Conservation (phyloP, 768 basidiomycete genomes). For the Dentipellis sp. region DNA sequence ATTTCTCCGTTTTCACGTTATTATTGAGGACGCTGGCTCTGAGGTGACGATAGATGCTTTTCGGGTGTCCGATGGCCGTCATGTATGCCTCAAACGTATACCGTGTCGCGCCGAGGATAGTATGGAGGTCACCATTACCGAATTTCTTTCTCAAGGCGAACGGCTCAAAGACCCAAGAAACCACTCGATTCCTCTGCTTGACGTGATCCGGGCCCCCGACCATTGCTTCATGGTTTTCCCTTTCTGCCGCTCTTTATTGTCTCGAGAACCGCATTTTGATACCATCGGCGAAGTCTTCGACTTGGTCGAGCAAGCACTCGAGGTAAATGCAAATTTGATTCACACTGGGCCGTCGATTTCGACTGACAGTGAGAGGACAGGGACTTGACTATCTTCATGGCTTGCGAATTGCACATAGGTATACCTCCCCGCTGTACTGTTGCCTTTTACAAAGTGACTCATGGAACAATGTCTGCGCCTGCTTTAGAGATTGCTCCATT, state of each 20-base stretch:
- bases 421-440: background rate
- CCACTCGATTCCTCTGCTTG: background rate
- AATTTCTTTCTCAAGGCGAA: background rate
- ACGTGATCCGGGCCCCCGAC: background rate
- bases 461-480: no score
- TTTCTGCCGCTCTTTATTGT: background rate
- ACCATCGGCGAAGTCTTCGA: background rate
- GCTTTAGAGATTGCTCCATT: no score
- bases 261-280: background rate
- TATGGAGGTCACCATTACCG: background rate
- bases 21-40: background rate
- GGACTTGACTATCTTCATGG: background rate
- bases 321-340: background rate
- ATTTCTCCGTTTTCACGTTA: background rate
- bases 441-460: background rate
- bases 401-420: background rate
- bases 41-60: background rate
- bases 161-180: background rate
- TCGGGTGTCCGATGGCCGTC: background rate
- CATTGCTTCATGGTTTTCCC: background rate
- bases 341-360: background rate
- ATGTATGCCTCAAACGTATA: background rate
- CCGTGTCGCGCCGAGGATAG: background rate
- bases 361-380: background rate
- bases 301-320: background rate